Evolutionary conservation across 495 filamentous ascomycete genomes (phyloP), one percentile per base, ranked within the genome.

Genomic region (Annulohypoxylon nitens): DNA sequence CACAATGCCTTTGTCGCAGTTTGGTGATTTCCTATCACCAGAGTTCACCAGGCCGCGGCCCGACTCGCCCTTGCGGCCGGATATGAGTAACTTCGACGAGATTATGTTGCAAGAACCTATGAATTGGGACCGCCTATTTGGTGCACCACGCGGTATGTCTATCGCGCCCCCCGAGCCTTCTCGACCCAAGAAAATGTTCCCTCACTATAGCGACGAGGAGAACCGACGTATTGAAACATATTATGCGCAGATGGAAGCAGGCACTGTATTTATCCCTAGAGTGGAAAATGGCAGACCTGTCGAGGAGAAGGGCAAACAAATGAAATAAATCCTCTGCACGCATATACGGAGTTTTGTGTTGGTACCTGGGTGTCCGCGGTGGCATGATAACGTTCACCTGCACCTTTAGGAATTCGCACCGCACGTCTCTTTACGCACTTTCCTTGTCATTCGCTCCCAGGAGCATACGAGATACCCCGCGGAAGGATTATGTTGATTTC

Each of bases 11-110:
- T 85, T 91, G 70, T 89, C 89, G 0, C 86, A 88, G 14, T 81
- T 92, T 4, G 85, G 85, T 67, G 84, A 89, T 70, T 73, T 92
- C 33, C 82, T 92, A 23, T 88, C 87, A 33, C 86, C 89, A 33
- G 86, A 89, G 55, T 80, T 85, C 2, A 86, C 57, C 80, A 86
- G 18, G 83, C 81, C 60, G 80, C 80, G 6, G 78, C 81, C 11
- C 10, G 4, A 11, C 39, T 43, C 12, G 78, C 7, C 81, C 81
- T 48, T 68, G 76, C 9, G 80, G 5, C 59, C 83, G 10, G 83
- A 82, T 54, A 79, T 87, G 23, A 76, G 73, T 45, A 69, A 68
- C 16, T 65, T 84, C 9, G 82, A 84, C 45, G 80, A 75, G 50
- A 80, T 80, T 39, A 41, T 61, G 18, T 67, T 69, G 20, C 2